A percentile compares a stretch with the other conserved stretches of the same genome.
Conservation (phyloP, 768 basidiomycete genomes). For the Fomitopsis pulvina region DNA sequence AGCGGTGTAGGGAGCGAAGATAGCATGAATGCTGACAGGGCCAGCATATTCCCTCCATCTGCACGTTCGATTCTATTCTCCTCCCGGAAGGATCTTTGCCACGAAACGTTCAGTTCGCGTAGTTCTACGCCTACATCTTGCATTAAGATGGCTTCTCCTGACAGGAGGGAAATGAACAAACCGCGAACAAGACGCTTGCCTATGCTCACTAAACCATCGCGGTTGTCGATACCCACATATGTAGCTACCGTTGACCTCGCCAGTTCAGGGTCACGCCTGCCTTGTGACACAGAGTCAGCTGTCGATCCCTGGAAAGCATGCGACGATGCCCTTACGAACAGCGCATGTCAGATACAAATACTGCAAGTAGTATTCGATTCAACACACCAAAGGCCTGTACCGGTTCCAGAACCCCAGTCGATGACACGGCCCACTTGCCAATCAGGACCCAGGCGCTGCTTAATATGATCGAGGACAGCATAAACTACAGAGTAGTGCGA, state of each 20-base stretch:
- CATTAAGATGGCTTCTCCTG: constrained; percentile 7
- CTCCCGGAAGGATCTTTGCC: constrained; percentile 54
- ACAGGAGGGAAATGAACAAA: constrained; percentile 19
- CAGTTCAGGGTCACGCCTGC: constrained; percentile 29
- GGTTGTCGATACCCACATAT: constrained; percentile 75
- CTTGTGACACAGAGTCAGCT: constrained; percentile 12
- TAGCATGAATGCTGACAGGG: constrained; percentile 81
- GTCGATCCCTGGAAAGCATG: constrained; percentile 51
- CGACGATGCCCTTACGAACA: constrained; percentile 64
- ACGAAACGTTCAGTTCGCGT: constrained; percentile 38
- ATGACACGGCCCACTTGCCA: constrained; percentile 58
- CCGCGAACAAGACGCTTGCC: constrained; percentile 58
- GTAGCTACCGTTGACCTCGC: constrained; percentile 45
- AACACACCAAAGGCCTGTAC: constrained; percentile 73
- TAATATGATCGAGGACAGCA: constrained; percentile 65
- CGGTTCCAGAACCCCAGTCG: constrained; percentile 83
- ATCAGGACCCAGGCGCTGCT: constrained; percentile 53
- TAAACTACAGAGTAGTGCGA: constrained; percentile 78
- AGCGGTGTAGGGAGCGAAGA: constrained; percentile 60
- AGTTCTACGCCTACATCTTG: constrained; percentile 36
- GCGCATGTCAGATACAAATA: constrained; percentile 3
- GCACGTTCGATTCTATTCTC: constrained; percentile 34
- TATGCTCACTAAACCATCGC: constrained; percentile 61
- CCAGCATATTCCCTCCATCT: constrained; percentile 49
- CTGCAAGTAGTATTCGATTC: constrained; percentile 2